Evolutionary conservation across 2,329 filamentous ascomycete species (phyloP), one percentile per base, ranked within the genome.

Genomic region (Phialophora expanda): DNA sequence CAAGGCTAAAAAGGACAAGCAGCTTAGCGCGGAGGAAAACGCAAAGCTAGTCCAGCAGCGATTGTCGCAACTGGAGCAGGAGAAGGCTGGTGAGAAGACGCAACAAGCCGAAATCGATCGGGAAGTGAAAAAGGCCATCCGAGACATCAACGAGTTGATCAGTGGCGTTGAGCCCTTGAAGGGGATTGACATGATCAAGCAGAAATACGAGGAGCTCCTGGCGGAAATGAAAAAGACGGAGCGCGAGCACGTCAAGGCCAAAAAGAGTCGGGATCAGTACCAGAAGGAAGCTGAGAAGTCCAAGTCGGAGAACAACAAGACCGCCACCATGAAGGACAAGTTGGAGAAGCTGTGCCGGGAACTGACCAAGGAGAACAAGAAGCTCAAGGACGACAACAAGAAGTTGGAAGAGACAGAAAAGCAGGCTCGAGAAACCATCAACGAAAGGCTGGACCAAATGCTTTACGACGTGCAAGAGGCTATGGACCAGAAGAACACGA

Each of bases 381-480:
- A 96, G 80, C 88, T 99, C 71, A 98, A 98, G 90, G 91, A 93
- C 80, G 95, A 99, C 78, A 96, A 97, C 78, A 94, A 96, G 75
- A 92, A 92, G 60, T 84, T 97, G 30, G 90, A 94, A 73, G 93
- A 94, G 71, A 91, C 87, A 50, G 92, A 97, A 75, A 92, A 92
- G 69, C 87, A 89, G 71, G 93, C 92, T 61, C 89, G 92, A 60
- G 85, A 89, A 68, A 89, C 92, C 55, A 91, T 95, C 78, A 94
- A 97, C 74, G 89, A 92, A 66, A 91, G 93, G 71, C 89, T 95
- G 66, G 90, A 93, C 71, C 86, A 87, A 48, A 83, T 98, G 66
- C 83, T 97, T 5, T 87, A 89, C 72, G 92, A 96, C 71, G 87
- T 98, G 61, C 92, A 97, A 76, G 90, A 93, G 66, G 91, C 93